phyloP scores from a whole-genome alignment of 2,329 filamentous ascomycete genomes.

The Delphinella strobiligena region DNA sequence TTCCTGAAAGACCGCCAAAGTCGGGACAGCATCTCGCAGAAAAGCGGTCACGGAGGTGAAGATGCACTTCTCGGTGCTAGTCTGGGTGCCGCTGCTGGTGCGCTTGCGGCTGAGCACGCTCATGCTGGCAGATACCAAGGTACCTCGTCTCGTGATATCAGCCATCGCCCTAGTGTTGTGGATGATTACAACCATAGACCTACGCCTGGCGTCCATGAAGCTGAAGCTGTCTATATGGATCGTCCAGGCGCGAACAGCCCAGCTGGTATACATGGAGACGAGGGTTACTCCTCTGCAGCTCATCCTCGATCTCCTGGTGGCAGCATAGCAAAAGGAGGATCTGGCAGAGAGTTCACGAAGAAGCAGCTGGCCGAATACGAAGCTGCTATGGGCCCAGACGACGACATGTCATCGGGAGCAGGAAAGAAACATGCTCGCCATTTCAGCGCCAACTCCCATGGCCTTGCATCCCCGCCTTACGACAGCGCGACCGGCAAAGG shows the following conservation, averaged over 20 bases:
- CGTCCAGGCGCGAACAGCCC: slow-evolving; percentile 6
- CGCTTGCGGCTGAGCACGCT: not conserved
- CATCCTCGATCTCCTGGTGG: slow-evolving; percentile 11
- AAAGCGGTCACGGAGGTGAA: slow-evolving; percentile 1
- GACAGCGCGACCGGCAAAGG: slow-evolving; percentile 79
- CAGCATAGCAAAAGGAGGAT: slow-evolving; percentile 2
- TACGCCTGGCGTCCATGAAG: slow-evolving; percentile 7
- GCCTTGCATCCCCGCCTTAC: slow-evolving; percentile 79
- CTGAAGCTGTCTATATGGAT: slow-evolving; percentile 5
- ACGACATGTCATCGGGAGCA: slow-evolving; percentile 52
- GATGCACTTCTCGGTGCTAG: slow-evolving; percentile 6
- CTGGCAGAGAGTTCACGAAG: not conserved
- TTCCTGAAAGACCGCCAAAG: slow-evolving; percentile 2
- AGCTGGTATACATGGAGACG: slow-evolving; percentile 8
- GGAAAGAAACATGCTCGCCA: slow-evolving; percentile 49
- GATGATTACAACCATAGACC: slow-evolving; percentile 7
- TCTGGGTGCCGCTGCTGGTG: slow-evolving; percentile 6
- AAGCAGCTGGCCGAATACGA: slow-evolving; percentile 14
- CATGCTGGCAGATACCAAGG: not conserved
- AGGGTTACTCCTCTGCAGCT: slow-evolving; percentile 10
- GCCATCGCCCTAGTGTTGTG: slow-evolving; percentile 4
- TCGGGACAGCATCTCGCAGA: slow-evolving; percentile 6
- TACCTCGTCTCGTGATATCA: not conserved
- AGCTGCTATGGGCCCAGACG: slow-evolving; percentile 30
- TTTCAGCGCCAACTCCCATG: slow-evolving; percentile 81